Base-by-base conservation (phyloP, 306 rosid species). In the Pyrus bretschneideri region DNA sequence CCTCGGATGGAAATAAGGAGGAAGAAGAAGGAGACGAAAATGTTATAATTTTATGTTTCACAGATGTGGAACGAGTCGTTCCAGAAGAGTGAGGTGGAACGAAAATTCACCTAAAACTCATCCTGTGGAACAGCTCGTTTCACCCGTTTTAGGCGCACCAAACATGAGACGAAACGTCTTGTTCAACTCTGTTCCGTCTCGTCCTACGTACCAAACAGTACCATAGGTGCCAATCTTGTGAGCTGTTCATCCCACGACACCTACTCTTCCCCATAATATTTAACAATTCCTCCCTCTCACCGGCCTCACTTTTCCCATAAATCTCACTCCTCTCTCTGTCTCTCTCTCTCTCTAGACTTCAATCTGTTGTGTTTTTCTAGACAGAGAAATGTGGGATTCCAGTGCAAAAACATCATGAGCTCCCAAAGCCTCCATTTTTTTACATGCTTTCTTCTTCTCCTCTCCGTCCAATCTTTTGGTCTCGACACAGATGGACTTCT, bases 401-500 rank as follows among this genome's bases (percentile, higher is more conserved):
- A 38, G 67, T 51, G 33, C 76, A n/a, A 31, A 4, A 27, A 69
- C 84, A 84, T 35, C 80, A 89, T 95, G 96, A 86, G 72, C 76
- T 30, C 30, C 55, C 74, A 10, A 33, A 76, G 67, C 4, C 82
- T 44, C 81, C 73, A 60, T 82, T 77, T 75, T 74, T 63, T 86
- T 67, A 4, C 4, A 31, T 59, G 85, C 2, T 60, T 84, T 38
- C 2, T 73, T 49, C 65, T 85, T 38, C 27, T 63, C 52, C 71
- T 83, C 49, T 13, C 74, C 12, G 69, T 73, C 83, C 89, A 73
- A 65, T 62, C 83, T 27, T 42, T 11, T 57, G 90, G 73, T 4
- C 86, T 92, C 1, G 85, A 65, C 64, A 78, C 75, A 23, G 98
- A 96, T 49, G 99, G 97, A 0, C 78, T 79, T 69, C 67, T 86